Evolutionary conservation across 805 yeast genomes (phyloP).

Genomic region (Peterozyma xylosa): DNA sequence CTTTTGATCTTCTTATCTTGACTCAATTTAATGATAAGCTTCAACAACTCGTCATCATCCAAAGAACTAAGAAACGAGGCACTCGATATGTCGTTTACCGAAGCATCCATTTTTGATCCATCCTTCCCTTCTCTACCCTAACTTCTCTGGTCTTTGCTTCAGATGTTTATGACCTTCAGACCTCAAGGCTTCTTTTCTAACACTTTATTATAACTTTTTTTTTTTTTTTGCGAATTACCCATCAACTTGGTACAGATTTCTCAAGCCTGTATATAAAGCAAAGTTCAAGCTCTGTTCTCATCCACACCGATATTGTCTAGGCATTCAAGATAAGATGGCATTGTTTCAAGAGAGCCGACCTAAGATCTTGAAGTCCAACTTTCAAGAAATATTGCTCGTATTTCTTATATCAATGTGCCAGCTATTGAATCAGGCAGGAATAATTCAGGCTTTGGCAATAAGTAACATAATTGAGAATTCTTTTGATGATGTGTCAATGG

Average conservation of each 20-base stretch:
- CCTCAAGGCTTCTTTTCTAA: too few species aligned
- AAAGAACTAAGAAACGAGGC: conserved; percentile 19
- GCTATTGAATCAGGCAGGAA: conserved; percentile 28
- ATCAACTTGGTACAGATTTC: too few species aligned
- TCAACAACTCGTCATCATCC: conserved; percentile 29
- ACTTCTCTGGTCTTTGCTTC: too few species aligned
- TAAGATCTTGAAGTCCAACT: not conserved
- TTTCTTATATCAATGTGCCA: conserved; percentile 14
- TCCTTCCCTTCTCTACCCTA: too few species aligned
- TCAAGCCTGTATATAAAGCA: too few species aligned
- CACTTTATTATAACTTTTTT: too few species aligned
- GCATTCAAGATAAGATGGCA: too few species aligned
- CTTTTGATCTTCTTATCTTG: conserved; percentile 13
- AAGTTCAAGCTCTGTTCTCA: too few species aligned
- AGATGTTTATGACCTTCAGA: too few species aligned
- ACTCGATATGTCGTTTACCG: not conserved
- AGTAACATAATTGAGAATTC: conserved; percentile 20
- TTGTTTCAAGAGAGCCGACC: not conserved
- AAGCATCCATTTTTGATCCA: too few species aligned
- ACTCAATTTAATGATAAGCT: conserved; percentile 25
- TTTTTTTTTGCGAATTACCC: too few species aligned
- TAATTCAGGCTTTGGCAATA: conserved; percentile 22
- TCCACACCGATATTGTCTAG: too few species aligned
- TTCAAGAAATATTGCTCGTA: not conserved
- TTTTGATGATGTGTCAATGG: conserved; percentile 19